Evolutionary conservation across 2,329 filamentous ascomycete species (phyloP).

Genomic region (Chrysosporium keratinophilum): DNA sequence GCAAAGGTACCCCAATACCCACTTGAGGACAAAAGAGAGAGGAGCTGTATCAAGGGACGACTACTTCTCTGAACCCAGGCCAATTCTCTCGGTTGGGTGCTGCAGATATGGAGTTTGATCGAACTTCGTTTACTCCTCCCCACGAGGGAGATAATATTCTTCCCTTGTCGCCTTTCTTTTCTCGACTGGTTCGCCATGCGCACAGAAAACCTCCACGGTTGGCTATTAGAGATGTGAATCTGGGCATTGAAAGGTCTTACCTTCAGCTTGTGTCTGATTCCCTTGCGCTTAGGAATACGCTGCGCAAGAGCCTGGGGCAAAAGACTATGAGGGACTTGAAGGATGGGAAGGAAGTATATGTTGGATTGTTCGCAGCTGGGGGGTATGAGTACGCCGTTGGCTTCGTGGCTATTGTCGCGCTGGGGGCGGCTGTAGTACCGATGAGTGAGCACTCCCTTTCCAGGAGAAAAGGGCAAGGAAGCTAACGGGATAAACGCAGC

Average conservation of each 20-base stretch:
- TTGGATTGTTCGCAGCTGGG: constrained; percentile 38
- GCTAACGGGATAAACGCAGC: constrained; percentile 20
- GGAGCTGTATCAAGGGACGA: neutral
- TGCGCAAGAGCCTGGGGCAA: constrained; percentile 10
- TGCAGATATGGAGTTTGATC: constrained; percentile 14
- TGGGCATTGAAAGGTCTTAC: constrained; percentile 15
- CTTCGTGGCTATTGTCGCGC: constrained; percentile 38
- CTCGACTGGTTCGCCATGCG: constrained; percentile 21
- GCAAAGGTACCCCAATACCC: too few species aligned
- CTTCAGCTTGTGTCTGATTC: constrained; percentile 16
- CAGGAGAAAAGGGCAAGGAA: too few species aligned
- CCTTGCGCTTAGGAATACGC: constrained; percentile 12
- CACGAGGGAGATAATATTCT: constrained; percentile 21
- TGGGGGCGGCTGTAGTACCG: constrained; percentile 40
- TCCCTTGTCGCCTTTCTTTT: constrained; percentile 24
- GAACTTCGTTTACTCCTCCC: constrained; percentile 19
- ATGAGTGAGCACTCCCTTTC: constrained; percentile 20
- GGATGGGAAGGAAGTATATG: constrained; percentile 20
- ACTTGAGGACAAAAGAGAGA: too few species aligned
- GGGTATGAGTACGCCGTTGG: constrained; percentile 42
- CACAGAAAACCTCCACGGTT: constrained; percentile 18
- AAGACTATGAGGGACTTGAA: constrained; percentile 14
- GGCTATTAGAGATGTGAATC: constrained; percentile 17
- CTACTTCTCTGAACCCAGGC: neutral
- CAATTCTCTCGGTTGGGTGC: neutral